phyloP scores from a whole-genome alignment of 2,329 filamentous ascomycete species.

The Colletotrichum scovillei region DNA sequence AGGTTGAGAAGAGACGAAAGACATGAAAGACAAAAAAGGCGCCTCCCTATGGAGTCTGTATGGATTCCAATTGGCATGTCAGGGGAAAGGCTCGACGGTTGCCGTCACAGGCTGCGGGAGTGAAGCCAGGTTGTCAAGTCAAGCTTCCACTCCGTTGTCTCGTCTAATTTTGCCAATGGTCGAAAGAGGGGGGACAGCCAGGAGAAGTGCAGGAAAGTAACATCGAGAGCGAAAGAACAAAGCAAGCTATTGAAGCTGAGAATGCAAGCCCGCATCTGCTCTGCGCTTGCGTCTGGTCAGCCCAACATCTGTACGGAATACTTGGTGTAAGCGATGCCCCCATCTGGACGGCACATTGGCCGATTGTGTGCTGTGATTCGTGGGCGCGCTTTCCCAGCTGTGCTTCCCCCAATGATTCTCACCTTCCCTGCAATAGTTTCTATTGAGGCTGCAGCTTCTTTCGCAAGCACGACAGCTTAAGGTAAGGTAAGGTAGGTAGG shows the following conservation, averaged over 20 bases:
- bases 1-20: background rate
- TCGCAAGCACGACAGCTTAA: background rate
- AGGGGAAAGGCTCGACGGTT: constrained; percentile 20
- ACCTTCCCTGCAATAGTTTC: background rate
- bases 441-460: background rate
- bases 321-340: background rate
- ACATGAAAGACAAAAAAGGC: background rate
- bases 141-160: background rate
- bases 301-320: background rate
- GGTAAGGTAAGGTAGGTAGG: too few relatives aligned
- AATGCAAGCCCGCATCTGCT: background rate
- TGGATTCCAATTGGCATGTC: background rate
- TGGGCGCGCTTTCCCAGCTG: background rate
- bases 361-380: constrained; percentile 15
- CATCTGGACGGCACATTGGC: constrained; percentile 26
- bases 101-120: constrained; percentile 25
- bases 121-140: background rate
- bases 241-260: background rate
- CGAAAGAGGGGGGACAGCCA: background rate
- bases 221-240: background rate
- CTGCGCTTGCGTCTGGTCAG: background rate
- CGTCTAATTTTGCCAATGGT: background rate
- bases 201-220: too few relatives aligned
- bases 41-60: background rate
- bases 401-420: background rate